A percentile compares a stretch with the other conserved stretches of the same genome.
These are phyloP conservation scores for Fusarium mangiferae DNA, from an alignment of 2,329 filamentous ascomycete genomes.

Conservation along the genomic window DNA sequence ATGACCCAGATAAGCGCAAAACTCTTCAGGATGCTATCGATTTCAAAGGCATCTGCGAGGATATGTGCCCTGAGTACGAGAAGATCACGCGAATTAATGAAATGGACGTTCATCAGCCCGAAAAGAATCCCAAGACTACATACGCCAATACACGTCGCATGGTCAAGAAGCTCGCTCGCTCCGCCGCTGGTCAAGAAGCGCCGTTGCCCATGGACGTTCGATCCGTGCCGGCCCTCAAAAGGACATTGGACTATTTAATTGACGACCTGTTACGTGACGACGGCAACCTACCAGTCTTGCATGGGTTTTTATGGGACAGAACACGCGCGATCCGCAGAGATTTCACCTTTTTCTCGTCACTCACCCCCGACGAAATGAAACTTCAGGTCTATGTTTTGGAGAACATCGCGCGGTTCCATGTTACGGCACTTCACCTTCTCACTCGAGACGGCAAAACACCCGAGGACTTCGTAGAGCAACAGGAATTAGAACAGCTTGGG, in stretches of 20 bases:
- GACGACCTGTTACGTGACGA: slow-evolving; percentile 67
- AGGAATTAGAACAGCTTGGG: slow-evolving; percentile 74
- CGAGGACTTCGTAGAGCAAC: slow-evolving; percentile 72
- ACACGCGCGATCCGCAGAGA: slow-evolving; percentile 75
- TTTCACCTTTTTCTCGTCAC: slow-evolving; percentile 73
- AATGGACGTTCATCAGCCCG: slow-evolving; percentile 65
- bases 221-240: slow-evolving; percentile 66
- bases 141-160: slow-evolving; percentile 64
- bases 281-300: slow-evolving; percentile 63
- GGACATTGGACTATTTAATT: slow-evolving; percentile 72
- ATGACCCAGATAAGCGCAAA: slow-evolving; percentile 72
- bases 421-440: slow-evolving; percentile 71
- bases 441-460: slow-evolving; percentile 65
- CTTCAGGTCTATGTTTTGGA: slow-evolving; percentile 72
- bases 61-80: slow-evolving; percentile 77
- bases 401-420: slow-evolving; percentile 74
- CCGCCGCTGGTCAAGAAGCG: slow-evolving; percentile 74
- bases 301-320: slow-evolving; percentile 75
- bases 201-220: slow-evolving; percentile 75
- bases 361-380: slow-evolving; percentile 66
- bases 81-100: slow-evolving; percentile 71
- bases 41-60: slow-evolving; percentile 75
- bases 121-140: slow-evolving; percentile 59
- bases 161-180: slow-evolving; percentile 75
- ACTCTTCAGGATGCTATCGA: slow-evolving; percentile 71